Base-by-base conservation (phyloP, 805 yeast genomes). In the Vanderwaltozyma polyspora region DNA sequence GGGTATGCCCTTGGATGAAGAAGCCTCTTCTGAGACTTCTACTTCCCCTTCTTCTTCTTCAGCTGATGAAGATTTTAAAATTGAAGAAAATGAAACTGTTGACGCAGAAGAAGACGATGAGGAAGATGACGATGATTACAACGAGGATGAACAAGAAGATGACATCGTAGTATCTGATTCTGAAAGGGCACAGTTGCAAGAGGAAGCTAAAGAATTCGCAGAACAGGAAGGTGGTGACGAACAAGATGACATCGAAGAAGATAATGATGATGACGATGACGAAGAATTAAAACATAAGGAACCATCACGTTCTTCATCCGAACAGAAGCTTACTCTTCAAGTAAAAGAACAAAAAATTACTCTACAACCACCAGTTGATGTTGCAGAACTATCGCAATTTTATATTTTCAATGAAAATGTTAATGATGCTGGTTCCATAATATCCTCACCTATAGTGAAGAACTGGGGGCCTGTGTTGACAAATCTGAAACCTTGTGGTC, bases 371-470 rank as follows among this genome's bases (percentile, higher is more conserved):
- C 19, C 24, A n/a, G 14, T 27, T 72, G 30, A 18, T 5, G 32
- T 64, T 63, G 44, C 71, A 70, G 58, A 89, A 80, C 13, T 76
- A 10, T 43, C 55, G 3, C 63, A 66, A 29, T 80, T 76, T 46
- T 77, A 70, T 52, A 70, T 64, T 37, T 55, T 79, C 22, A 74
- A 74, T 51, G 91, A 81, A 52, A 45, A 57, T 25, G 40, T 57
- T 5, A 56, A 64, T 29, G 93, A 83, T 51, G 64, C 62, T 31
- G 94, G 94, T 2, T 67, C 84, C 1, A 72, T 75, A 42, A 58
- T 60, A 1, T 70, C 79, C 7, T 58, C 52, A 1, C 65, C 83
- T 35, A 77, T 85, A 21, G 51, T 62, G 37, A 86, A 85, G 55
- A 76, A 75, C 38, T 86, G 95, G 87, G 63, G 60, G 0, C 55